A percentile compares a stretch with the other conserved stretches of the same genome.
These are phyloP conservation scores for Pterocarpus macrocarpus DNA, from an alignment of 306 rosid genomes.

Conservation along the genomic window DNA sequence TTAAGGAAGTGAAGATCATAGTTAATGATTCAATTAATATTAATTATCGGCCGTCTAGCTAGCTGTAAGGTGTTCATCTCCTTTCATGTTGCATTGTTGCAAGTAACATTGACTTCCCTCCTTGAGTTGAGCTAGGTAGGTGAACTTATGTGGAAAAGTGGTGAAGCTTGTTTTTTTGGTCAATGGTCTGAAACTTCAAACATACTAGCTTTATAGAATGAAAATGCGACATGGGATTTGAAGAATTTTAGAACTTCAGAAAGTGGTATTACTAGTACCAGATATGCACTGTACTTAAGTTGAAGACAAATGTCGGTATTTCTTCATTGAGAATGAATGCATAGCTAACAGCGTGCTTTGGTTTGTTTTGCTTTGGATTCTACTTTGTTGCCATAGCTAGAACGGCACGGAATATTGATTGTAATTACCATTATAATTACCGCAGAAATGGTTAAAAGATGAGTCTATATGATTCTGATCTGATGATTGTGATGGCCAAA, in stretches of 20 bases:
- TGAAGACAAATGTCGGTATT: neutral
- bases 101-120: no score
- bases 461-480: neutral
- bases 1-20: no score
- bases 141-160: no score
- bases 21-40: no score
- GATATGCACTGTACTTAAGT: neutral
- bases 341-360: neutral
- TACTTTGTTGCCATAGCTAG: neutral
- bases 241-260: neutral
- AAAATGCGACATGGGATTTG: neutral
- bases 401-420: neutral
- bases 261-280: no score
- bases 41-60: no score
- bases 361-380: slow-evolving; percentile 27
- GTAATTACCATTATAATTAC: neutral
- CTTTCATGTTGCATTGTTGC: no score
- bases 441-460: neutral
- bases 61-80: no score
- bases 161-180: no score
- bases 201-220: neutral
- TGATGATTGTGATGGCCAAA: neutral
- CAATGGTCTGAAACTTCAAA: no score
- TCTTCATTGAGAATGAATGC: neutral
- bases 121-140: no score